A percentile compares a stretch with the other conserved stretches of the same genome.
phyloP scores from a whole-genome alignment of 2,329 filamentous ascomycete genomes.

The Fusarium lateritium region DNA sequence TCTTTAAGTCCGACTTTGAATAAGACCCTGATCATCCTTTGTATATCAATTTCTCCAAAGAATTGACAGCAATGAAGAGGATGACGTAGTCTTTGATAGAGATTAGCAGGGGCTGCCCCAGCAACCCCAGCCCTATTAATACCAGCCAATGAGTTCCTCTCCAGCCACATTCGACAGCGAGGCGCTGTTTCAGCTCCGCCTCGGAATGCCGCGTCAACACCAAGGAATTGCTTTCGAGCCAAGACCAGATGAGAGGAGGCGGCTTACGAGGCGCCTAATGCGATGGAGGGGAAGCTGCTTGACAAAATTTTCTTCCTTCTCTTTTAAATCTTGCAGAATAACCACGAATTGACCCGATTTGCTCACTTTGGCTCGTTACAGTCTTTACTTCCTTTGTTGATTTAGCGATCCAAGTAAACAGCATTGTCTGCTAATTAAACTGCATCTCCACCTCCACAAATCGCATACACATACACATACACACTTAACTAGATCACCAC shows the following conservation, averaged over 20 bases:
- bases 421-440: neutral
- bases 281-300: neutral
- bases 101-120: slow-evolving; percentile 40
- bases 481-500: neutral
- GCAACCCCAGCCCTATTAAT: slow-evolving; percentile 45
- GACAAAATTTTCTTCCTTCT: neutral
- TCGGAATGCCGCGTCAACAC: slow-evolving; percentile 51
- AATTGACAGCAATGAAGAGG: neutral
- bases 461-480: too few relatives aligned
- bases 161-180: slow-evolving; percentile 47
- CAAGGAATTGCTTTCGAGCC: slow-evolving; percentile 40
- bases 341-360: neutral
- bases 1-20: neutral
- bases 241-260: slow-evolving; percentile 35
- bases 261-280: slow-evolving; percentile 44
- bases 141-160: slow-evolving; percentile 35
- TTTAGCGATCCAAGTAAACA: slow-evolving; percentile 21
- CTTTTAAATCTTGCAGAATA: neutral
- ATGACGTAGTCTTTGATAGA: slow-evolving; percentile 42
- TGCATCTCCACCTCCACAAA: neutral
- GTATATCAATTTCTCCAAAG: neutral
- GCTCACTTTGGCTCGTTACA: neutral
- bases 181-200: slow-evolving; percentile 51
- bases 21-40: slow-evolving; percentile 14
- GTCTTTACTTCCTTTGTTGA: slow-evolving; percentile 18